Base-by-base conservation (phyloP, 2,329 filamentous ascomycete genomes). In the Hirsutella rhossiliensis region DNA sequence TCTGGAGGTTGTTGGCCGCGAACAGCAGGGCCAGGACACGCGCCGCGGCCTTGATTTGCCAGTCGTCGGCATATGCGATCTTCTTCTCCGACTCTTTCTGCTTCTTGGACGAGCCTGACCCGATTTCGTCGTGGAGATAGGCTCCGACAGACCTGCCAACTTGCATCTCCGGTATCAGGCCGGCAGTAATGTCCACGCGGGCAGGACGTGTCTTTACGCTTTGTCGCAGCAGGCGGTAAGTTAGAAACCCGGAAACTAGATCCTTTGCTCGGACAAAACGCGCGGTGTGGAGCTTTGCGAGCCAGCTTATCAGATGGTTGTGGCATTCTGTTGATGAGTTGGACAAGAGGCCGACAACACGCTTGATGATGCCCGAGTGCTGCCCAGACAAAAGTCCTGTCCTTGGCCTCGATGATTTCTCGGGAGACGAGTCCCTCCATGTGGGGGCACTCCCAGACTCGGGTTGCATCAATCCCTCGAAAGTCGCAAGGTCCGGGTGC, bases 291-390 rank as follows among this genome's bases (percentile, higher is more conserved):
- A 84, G 79, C 40, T 78, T 75, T 12, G 84, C 78, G 53, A 94
- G 80, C 87, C 87, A 95, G 7, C 75, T 74, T 11, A 88, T 78
- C 23, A 94, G 63, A 52, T 84, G 78, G 43, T 82, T 80, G 54
- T 94, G 88, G 52, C 84, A 89, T 46, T 82, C 75, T 46, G 78
- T 76, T 0, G 86, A 74, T 12, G 85, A 69, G 58, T 94, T 87
- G 1, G 87, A 83, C 20, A 94, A 58, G 11, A 95, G 66, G 1
- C 89, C 89, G 23, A 94, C 62, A 34, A 94, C 80, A 32, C 89
- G 78, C 61, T 95, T 95, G 54, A 94, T 77, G 43, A 95, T 83
- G 5, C 83, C 84, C 3, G 85, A 88, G 61, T 94, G 84, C 47
- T 85, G 78, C 2, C 81, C 82, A 23, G 76, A 69, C 11, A 69